These are phyloP conservation scores for Plasmodium ovale DNA, from an alignment of 169 alveolate genomes.

Conservation along the genomic window DNA sequence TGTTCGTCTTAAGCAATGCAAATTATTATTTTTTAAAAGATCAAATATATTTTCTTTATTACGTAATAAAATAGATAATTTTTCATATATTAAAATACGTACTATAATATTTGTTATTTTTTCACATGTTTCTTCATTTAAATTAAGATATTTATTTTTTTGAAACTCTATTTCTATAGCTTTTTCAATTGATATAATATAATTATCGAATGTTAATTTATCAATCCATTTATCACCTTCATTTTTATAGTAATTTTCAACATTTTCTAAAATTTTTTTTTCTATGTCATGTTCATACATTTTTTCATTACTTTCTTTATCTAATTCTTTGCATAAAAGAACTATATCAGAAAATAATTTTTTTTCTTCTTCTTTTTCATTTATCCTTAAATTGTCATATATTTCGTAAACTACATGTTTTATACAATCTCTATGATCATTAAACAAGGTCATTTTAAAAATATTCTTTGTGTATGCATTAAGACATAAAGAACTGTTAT, in stretches of 20 bases:
- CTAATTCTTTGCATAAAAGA: conserved; percentile 56
- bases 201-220: conserved; percentile 63
- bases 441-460: conserved; percentile 56
- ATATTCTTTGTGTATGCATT: conserved; percentile 73
- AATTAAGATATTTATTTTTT: conserved; percentile 39
- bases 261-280: conserved; percentile 59
- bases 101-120: conserved; percentile 63
- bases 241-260: conserved; percentile 56
- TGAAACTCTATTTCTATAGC: conserved; percentile 62
- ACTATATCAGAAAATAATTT: conserved; percentile 60
- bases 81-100: conserved; percentile 62
- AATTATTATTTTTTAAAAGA: conserved; percentile 46
- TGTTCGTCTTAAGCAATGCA: conserved; percentile 58
- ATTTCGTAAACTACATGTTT: conserved; percentile 45
- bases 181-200: conserved; percentile 76
- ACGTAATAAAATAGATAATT: conserved; percentile 16
- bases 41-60: conserved; percentile 50
- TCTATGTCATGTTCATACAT: conserved; percentile 74
- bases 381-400: conserved; percentile 29
- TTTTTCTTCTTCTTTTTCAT: conserved; percentile 45
- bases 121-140: conserved; percentile 69
- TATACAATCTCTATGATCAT: conserved; percentile 46
- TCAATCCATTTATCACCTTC: conserved; percentile 71
- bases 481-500: conserved; percentile 65
- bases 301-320: conserved; percentile 64